Conservation (phyloP, 1,284 basidiomycete species). For the Ustilago vetiveriae region DNA sequence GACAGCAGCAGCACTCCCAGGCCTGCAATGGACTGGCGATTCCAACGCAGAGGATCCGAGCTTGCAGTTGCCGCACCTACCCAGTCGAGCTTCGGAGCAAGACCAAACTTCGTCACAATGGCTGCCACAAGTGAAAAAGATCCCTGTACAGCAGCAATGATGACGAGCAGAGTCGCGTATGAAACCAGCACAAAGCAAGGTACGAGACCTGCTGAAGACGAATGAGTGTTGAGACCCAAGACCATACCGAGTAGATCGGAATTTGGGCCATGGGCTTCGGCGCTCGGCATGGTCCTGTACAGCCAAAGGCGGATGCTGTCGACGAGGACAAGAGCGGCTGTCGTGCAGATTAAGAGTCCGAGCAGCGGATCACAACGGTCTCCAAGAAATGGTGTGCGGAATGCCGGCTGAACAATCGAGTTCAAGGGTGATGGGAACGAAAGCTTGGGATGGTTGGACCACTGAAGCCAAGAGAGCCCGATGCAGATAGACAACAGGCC, state of each 20-base stretch:
- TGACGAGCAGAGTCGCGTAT: constrained; percentile 25
- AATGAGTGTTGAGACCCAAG: constrained; percentile 24
- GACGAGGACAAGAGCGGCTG: constrained; percentile 5
- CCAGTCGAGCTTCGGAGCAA: constrained; percentile 20
- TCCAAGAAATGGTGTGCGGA: constrained; percentile 15
- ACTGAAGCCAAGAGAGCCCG: constrained; percentile 30
- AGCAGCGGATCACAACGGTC: constrained; percentile 17
- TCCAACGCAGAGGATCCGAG: constrained; percentile 30
- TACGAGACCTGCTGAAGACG: constrained; percentile 20
- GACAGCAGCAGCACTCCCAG: constrained; percentile 74
- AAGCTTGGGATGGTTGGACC: constrained; percentile 13
- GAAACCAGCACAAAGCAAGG: constrained; percentile 32
- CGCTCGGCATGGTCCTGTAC: constrained; percentile 12
- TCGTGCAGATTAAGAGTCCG: constrained; percentile 18
- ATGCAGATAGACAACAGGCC: constrained; percentile 41
- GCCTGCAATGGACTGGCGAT: constrained; percentile 70
- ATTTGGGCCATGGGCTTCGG: constrained; percentile 12
- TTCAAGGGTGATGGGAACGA: constrained; percentile 22
- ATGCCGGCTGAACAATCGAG: constrained; percentile 26
- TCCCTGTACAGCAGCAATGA: constrained; percentile 21
- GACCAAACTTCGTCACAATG: constrained; percentile 3
- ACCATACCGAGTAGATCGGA: constrained; percentile 41
- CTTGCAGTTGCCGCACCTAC: constrained; percentile 15
- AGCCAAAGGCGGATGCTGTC: constrained; percentile 22
- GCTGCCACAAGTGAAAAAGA: constrained; percentile 26